Evolutionary conservation across 2,329 filamentous ascomycete genomes (phyloP), one percentile per base, ranked within the genome.

Genomic region (Arthrobotrys pseudoclavata): DNA sequence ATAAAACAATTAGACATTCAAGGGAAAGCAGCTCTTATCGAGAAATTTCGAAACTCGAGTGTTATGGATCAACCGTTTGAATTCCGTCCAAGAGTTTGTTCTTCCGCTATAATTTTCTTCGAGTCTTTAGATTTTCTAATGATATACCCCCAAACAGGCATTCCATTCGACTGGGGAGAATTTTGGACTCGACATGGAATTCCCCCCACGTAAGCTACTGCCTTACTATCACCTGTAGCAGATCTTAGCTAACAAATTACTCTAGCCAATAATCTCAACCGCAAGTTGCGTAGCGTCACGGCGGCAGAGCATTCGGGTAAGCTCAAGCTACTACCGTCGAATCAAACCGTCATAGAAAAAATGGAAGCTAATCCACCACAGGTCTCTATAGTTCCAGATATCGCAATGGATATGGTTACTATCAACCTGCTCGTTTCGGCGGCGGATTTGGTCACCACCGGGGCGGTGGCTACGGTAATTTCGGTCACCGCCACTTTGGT

Each of bases 11-110:
- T 71, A 94, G 92, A 94, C 12, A 95, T 97, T 76, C 96, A 99
- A 85, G 96, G 96, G 53, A 91, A 91, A 79, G 94, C 97, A 82
- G 95, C 93, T 79, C 87, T 98, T 0, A 89, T 97, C 5, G 92
- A 96, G 83, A 97, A 98, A 83, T 99, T 99, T 82, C 91, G 96
- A 40, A 99, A 99, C 85, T 97, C 93, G 45, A 95, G 93, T 0
- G 94, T 99, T 31, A 97, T 98, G 93, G 86, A 95, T 0, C 94
- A 98, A 84, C 88, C 90, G 10, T 86, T 89, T 0, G 90, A 91
- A 64, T 97, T 93, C 81, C 90, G 93, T 0, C 96, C 96, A 0
- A 96, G 96, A 87, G 91, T 94, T 83, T 80, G 83, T 76, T 15
- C 18, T 31, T 18, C 52, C 2, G 3, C n/a, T 34, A 40, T 22